Conservation (phyloP, 495 filamentous ascomycete genomes). For the Trichodelitschia bisporula region DNA sequence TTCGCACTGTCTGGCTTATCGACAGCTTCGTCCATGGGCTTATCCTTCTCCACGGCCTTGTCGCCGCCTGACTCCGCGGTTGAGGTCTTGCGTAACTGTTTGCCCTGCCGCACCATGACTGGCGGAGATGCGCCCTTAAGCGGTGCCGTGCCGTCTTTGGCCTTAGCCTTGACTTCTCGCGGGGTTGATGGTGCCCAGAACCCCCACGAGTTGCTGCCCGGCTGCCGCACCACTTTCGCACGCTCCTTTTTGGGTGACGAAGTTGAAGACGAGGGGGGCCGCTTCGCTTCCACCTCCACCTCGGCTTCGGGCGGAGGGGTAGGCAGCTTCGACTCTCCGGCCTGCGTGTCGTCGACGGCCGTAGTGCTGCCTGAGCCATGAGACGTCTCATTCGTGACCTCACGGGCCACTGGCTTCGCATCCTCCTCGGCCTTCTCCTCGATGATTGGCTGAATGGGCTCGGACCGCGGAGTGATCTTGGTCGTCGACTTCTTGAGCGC, state of each 20-base stretch:
- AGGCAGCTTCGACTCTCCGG: constrained; percentile 16
- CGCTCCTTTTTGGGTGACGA: constrained; percentile 33
- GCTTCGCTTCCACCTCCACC: no score
- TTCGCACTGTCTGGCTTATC: no score
- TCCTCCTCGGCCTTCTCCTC: constrained; percentile 1
- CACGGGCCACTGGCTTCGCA: no score
- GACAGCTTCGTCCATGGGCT: no score
- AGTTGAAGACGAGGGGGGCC: no score
- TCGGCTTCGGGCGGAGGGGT: constrained; percentile 28
- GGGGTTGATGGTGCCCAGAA: constrained; percentile 26
- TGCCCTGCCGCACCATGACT: no score
- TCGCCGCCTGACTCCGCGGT: no score
- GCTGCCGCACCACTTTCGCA: constrained; percentile 25
- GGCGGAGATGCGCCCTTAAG: no score
- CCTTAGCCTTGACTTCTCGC: no score
- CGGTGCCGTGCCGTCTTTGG: no score
- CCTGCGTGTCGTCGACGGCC: constrained; percentile 2
- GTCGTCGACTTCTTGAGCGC: constrained; percentile 1
- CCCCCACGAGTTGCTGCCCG: constrained; percentile 27
- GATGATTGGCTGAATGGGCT: neutral
- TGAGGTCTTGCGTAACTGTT: no score
- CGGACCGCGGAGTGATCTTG: constrained; percentile 1
- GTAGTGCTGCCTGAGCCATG: constrained; percentile 1
- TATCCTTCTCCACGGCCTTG: no score
- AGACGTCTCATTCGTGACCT: neutral